Percentiles rank a stretch among this genome's conserved stretches.
Evolutionary conservation across 495 filamentous ascomycete species (phyloP).

Genomic region (Xylaria castorea): DNA sequence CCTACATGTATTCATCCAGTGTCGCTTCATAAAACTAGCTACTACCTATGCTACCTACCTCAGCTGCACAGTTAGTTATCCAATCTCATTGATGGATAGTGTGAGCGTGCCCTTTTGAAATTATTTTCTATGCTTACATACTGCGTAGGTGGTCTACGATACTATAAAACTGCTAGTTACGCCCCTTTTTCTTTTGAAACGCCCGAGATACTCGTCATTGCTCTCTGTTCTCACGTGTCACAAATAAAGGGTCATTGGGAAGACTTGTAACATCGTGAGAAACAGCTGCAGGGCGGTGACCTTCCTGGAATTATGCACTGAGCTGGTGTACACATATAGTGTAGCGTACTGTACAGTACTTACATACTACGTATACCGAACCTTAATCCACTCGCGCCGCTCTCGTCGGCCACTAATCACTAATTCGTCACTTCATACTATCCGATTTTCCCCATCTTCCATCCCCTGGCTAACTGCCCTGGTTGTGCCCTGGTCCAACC

Average conservation of each 20-base stretch:
- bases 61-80: not conserved
- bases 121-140: not conserved
- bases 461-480: constrained; percentile 12
- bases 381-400: constrained; percentile 2
- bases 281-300: not conserved
- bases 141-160: not conserved
- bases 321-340: not conserved
- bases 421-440: constrained; percentile 10
- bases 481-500: constrained; percentile 9
- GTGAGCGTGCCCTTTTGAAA: not conserved
- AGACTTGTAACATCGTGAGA: constrained; percentile 6
- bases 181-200: not conserved
- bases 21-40: not conserved
- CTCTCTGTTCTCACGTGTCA: constrained; percentile 1
- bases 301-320: not conserved
- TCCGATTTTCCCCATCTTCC: not conserved
- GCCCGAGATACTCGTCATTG: not conserved
- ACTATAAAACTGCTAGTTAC: not conserved
- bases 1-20: not conserved
- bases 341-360: no score
- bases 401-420: constrained; percentile 20
- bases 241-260: not conserved
- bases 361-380: not conserved
- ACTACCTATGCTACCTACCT: constrained; percentile 7
- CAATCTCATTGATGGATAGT: not conserved